Evolutionary conservation across 495 filamentous ascomycete species (phyloP), one percentile per base, ranked within the genome.

Genomic region (Apiosordaria backusii): DNA sequence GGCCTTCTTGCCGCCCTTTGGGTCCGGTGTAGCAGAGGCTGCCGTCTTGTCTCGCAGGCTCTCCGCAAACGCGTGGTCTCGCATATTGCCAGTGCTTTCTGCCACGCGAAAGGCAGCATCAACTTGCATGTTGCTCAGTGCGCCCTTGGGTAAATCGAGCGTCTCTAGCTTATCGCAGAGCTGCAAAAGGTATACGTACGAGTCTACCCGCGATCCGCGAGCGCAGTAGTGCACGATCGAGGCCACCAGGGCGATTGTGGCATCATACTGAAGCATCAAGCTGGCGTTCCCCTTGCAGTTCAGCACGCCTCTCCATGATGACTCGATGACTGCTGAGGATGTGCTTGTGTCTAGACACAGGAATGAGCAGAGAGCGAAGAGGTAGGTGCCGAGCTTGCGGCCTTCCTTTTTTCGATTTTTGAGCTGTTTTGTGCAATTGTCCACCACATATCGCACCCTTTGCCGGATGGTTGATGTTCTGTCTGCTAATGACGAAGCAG

Each of bases 41-140:
- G 6, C 57, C 4, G 35, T 40, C 26, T 50, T 57, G 4, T 60
- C 65, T 67, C 62, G 67, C 4, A 82, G 71, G 21, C 63, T 70
- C 60, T 83, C 81, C 0, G 80, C 81, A 63, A 76, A 81, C 18
- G 73, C 75, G 16, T 80, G 74, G 67, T 83, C 79, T 10, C 73
- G 71, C 45, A 82, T 70, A 66, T 78, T 74, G 25, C 76, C 78
- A 3, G 79, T 81, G 53, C 72, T 69, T 52, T 81, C 76, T 0
- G 80, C 81, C 4, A 81, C 70, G 22, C 72, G 63, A 54, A 83
- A 81, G 4, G 80, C 79, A 0, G 67, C 70, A 24, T 78, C 75
- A 0, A 71, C 65, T 1, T 68, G 67, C 19, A 78, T 67, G 25
- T 68, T 70, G 40, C 21, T 57, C 9, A 72, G 26, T n/a, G 72